Evolutionary conservation across 2,329 filamentous ascomycete species (phyloP).

Genomic region (Blastomyces gilchristii): DNA sequence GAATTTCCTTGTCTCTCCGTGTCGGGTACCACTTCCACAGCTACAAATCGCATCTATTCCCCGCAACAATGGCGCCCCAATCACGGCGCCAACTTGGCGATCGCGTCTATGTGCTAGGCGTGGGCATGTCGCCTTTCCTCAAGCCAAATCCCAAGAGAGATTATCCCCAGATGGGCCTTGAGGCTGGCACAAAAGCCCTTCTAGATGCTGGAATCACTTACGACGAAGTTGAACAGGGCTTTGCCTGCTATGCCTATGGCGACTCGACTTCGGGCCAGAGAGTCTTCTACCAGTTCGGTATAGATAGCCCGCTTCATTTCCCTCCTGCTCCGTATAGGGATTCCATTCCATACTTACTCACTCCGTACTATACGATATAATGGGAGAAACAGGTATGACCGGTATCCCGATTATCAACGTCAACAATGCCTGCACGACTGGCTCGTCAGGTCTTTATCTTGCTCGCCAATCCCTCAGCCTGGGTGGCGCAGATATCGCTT

Average conservation of each 20-base stretch:
- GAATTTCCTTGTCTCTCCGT: too few species aligned
- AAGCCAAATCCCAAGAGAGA: slow-evolving; percentile 26
- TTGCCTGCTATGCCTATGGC: slow-evolving; percentile 19
- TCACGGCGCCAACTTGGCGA: neutral
- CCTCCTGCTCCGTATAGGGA: neutral
- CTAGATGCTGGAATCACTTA: slow-evolving; percentile 21
- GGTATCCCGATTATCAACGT: slow-evolving; percentile 21
- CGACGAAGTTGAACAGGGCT: slow-evolving; percentile 19
- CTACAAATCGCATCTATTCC: neutral
- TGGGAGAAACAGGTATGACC: slow-evolving; percentile 15
- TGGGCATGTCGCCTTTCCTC: slow-evolving; percentile 21
- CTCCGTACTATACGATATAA: neutral
- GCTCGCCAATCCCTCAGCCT: slow-evolving; percentile 15
- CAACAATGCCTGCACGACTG: slow-evolving; percentile 21
- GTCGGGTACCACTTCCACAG: neutral
- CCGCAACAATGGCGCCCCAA: neutral
- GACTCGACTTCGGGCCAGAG: slow-evolving; percentile 20
- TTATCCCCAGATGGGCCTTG: slow-evolving; percentile 26
- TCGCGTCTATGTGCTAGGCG: slow-evolving; percentile 19
- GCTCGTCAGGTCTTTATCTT: slow-evolving; percentile 18
- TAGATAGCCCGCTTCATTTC: neutral
- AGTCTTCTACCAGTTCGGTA: slow-evolving; percentile 21
- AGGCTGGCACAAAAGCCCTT: slow-evolving; percentile 21
- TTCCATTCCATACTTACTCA: too few species aligned
- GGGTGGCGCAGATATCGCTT: slow-evolving; percentile 18